Evolutionary conservation across 1,139 yeast genomes (phyloP).

Genomic region (Suhomyces bolitotheri): DNA sequence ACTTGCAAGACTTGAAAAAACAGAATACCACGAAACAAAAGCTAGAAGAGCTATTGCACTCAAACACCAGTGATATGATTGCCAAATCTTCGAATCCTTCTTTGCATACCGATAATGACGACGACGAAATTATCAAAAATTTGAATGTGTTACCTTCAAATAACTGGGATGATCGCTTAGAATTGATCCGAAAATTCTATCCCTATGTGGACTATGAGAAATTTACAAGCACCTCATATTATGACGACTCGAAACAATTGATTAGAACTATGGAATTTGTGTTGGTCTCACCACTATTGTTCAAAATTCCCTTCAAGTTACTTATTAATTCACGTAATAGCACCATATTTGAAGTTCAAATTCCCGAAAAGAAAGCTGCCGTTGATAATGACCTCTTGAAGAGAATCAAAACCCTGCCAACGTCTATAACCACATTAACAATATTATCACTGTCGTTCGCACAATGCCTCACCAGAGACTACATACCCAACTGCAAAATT

Average conservation of each 20-base stretch:
- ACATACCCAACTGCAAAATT: slow-evolving; percentile 29
- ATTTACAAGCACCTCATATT: slow-evolving; percentile 17
- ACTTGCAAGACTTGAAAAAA: slow-evolving; percentile 20
- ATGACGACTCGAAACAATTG: slow-evolving; percentile 11
- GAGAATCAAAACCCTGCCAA: slow-evolving; percentile 1
- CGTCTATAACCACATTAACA: slow-evolving; percentile 12
- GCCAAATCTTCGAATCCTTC: neutral
- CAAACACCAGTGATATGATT: slow-evolving; percentile 18
- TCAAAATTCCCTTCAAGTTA: slow-evolving; percentile 23
- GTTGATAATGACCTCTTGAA: slow-evolving; percentile 1
- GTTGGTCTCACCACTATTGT: slow-evolving; percentile 26
- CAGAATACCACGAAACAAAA: slow-evolving; percentile 18
- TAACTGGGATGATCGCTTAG: slow-evolving; percentile 36
- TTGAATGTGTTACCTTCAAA: slow-evolving; percentile 40
- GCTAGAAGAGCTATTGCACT: slow-evolving; percentile 25
- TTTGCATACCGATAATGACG: slow-evolving; percentile 19
- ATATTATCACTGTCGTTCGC: slow-evolving; percentile 28
- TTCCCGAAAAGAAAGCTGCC: slow-evolving; percentile 3
- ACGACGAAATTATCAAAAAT: slow-evolving; percentile 21
- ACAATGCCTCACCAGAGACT: slow-evolving; percentile 22
- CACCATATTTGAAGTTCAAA: slow-evolving; percentile 17
- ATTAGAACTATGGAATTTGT: slow-evolving; percentile 24
- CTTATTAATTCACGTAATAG: slow-evolving; percentile 21
- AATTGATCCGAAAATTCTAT: slow-evolving; percentile 28
- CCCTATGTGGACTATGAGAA: slow-evolving; percentile 28